phyloP scores from a whole-genome alignment of 2,329 filamentous ascomycete genomes.

The Cadophora gregata region DNA sequence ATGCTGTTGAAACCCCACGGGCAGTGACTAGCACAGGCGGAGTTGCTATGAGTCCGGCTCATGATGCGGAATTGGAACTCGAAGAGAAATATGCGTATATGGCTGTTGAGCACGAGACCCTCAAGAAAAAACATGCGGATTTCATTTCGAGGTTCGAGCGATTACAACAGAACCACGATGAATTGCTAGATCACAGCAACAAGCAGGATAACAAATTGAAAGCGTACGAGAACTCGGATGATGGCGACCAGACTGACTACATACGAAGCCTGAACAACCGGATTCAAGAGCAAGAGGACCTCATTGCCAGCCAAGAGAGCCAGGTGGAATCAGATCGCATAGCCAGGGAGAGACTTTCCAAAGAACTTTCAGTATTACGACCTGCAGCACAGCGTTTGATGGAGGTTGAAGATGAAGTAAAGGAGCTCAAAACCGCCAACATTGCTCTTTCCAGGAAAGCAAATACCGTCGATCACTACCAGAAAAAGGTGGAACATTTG shows the following conservation, averaged over 20 bases:
- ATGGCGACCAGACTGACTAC: constrained; percentile 57
- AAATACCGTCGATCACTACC: constrained; percentile 66
- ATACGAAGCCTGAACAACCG: constrained; percentile 61
- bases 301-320: constrained; percentile 74
- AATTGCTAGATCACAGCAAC: constrained; percentile 57
- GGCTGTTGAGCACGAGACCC: constrained; percentile 56
- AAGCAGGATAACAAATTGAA: constrained; percentile 58
- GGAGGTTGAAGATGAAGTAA: constrained; percentile 62
- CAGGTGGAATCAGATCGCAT: constrained; percentile 61
- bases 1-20: constrained; percentile 10
- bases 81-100: constrained; percentile 55
- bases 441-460: constrained; percentile 66
- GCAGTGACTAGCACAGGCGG: constrained; percentile 3
- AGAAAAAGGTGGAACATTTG: constrained; percentile 65
- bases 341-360: constrained; percentile 51
- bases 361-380: constrained; percentile 56
- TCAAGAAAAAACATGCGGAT: constrained; percentile 63
- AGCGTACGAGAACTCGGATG: constrained; percentile 48
- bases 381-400: constrained; percentile 55
- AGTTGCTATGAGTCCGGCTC: constrained; percentile 11
- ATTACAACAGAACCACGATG: constrained; percentile 67
- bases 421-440: constrained; percentile 63
- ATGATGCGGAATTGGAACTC: constrained; percentile 45
- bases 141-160: constrained; percentile 64
- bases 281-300: constrained; percentile 70